phyloP scores from a whole-genome alignment of 352 stramenopile species.

The Aphanomyces astaci region DNA sequence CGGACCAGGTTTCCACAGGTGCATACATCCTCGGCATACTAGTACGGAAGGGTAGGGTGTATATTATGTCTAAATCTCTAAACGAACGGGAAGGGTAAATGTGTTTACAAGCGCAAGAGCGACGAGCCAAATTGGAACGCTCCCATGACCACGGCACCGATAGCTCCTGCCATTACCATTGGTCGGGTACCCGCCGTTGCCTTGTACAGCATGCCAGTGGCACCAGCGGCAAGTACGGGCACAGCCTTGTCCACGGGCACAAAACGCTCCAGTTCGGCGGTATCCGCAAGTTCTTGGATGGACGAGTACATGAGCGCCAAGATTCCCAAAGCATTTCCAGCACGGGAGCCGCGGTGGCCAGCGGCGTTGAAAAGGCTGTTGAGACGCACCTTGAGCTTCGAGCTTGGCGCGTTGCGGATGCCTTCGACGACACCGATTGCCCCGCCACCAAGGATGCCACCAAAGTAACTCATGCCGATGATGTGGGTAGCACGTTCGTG shows the following conservation, averaged over 20 bases:
- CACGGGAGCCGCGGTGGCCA: slow-evolving; percentile 69
- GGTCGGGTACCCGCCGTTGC: slow-evolving; percentile 74
- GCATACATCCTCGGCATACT: too few species aligned
- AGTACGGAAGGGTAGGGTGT: too few species aligned
- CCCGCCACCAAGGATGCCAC: slow-evolving; percentile 73
- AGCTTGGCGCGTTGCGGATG: slow-evolving; percentile 60
- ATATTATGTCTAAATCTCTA: too few species aligned
- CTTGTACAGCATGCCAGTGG: slow-evolving; percentile 81
- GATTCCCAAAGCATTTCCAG: slow-evolving; percentile 74
- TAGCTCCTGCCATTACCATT: slow-evolving; percentile 71
- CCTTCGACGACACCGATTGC: slow-evolving; percentile 55
- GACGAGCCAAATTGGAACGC: slow-evolving; percentile 64
- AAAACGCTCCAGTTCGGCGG: slow-evolving; percentile 70
- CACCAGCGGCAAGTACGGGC: slow-evolving; percentile 70
- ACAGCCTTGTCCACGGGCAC: slow-evolving; percentile 79
- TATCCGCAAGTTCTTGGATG: slow-evolving; percentile 74
- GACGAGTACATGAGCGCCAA: slow-evolving; percentile 83
- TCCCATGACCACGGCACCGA: slow-evolving; percentile 74
- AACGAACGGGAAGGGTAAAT: slow-evolving; percentile 78
- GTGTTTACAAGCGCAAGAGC: background rate
- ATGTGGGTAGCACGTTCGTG: slow-evolving; percentile 76
- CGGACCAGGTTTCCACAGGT: too few species aligned
- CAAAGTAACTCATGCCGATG: slow-evolving; percentile 76
- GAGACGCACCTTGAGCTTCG: slow-evolving; percentile 85
- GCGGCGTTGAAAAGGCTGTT: slow-evolving; percentile 84